Conservation (phyloP, 139 green algal genomes). For the Tetratostichococcus sp. region DNA sequence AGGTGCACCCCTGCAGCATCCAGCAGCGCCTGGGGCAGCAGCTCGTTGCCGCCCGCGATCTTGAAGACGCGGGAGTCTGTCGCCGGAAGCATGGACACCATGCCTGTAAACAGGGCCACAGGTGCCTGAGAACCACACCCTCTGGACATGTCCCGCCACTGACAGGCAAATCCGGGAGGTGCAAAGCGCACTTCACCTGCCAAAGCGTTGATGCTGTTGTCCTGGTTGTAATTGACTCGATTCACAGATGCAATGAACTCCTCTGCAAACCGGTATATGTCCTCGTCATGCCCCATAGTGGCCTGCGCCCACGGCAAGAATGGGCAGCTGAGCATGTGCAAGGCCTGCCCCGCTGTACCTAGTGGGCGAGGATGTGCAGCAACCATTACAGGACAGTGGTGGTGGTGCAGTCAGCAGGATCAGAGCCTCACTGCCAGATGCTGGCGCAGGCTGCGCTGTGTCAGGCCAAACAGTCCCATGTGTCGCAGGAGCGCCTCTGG, state of each 20-base stretch:
- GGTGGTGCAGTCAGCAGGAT: too few species aligned
- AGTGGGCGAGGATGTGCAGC: too few species aligned
- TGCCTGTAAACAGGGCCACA: constrained; percentile 17
- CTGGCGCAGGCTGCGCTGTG: constrained; percentile 30
- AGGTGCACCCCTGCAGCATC: not conserved
- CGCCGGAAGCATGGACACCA: constrained; percentile 58
- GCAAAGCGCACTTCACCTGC: constrained; percentile 38
- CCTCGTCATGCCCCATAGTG: constrained; percentile 7
- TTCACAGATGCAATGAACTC: constrained; percentile 50
- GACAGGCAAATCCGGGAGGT: too few species aligned
- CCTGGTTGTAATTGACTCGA: constrained; percentile 65
- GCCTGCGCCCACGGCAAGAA: not conserved
- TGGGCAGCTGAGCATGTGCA: too few species aligned
- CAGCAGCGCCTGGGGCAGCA: constrained; percentile 31
- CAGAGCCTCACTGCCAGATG: constrained; percentile 22
- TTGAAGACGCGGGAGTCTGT: constrained; percentile 16
- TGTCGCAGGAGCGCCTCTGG: constrained; percentile 35
- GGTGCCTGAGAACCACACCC: too few species aligned
- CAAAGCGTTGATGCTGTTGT: constrained; percentile 54
- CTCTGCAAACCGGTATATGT: constrained; percentile 18
- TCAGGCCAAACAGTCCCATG: constrained; percentile 47
- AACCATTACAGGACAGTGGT: too few species aligned
- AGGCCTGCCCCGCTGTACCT: too few species aligned
- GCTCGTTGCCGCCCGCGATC: constrained; percentile 50
- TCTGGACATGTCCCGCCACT: too few species aligned